These are phyloP conservation scores for Aegilops bicornis DNA, from an alignment of 176 grass and related monocot genomes.

Conservation along the genomic window DNA sequence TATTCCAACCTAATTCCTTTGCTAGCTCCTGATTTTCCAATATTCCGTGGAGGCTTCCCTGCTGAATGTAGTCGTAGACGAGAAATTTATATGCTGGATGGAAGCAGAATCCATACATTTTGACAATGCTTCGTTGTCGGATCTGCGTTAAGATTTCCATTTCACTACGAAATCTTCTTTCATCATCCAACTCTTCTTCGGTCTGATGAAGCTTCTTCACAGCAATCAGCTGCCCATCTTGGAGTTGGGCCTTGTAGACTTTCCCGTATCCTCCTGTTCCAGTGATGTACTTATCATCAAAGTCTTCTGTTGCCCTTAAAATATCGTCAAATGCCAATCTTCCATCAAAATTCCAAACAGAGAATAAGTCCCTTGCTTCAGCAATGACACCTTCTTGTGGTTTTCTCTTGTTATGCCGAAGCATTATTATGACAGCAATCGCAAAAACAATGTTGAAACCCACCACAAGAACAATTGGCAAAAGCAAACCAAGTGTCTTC, in stretches of 20 bases:
- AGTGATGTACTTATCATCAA: no score
- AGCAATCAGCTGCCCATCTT: background rate
- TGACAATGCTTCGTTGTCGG: background rate
- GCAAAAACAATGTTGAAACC: no score
- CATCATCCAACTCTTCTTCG: background rate
- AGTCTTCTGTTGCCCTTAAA: no score
- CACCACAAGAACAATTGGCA: no score
- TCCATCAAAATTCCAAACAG: no score
- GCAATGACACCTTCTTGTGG: no score
- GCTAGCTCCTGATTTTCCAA: background rate
- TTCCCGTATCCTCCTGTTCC: background rate
- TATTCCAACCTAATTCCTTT: background rate
- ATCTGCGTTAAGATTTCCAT: background rate
- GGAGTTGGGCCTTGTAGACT: background rate
- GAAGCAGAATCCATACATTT: background rate
- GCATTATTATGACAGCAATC: no score
- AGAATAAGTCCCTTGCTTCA: no score
- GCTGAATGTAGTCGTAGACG: background rate
- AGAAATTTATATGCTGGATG: background rate
- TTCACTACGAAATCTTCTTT: no score
- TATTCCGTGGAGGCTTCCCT: background rate
- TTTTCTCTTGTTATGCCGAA: fast-evolving
- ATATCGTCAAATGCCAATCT: no score
- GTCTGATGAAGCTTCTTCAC: background rate
- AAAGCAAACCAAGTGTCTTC: no score